Evolutionary conservation across 108 stramenopile species (phyloP), one percentile per base, ranked within the genome.

Genomic region (Skeletonema marinoi): DNA sequence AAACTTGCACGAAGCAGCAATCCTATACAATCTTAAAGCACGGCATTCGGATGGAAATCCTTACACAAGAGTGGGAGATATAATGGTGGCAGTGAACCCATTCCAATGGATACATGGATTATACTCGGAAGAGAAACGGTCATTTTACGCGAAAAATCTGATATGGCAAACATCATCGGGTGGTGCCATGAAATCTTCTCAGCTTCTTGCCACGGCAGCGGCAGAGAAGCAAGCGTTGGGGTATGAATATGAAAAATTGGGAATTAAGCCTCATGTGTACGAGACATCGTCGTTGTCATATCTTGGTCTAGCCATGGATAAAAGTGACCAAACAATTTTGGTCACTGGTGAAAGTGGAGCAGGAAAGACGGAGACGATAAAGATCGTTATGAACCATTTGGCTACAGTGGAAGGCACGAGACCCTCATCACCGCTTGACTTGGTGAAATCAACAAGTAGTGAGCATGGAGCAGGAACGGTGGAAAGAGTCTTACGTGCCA

Each of bases 1-100:
- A 17, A 84, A 95, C 74, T 80, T 98, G 79, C 98, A 98, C 82
- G 98, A 98, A 85, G 96, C 98, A n/a, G 93, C 96, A 10, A 97
- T 98, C 85, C 83, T 98, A 13, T 94, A 96, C 82, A 96, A 93
- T 77, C 75, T 94, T 66, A 94, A 92, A 68, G 83, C 85, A 25
- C 85, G 95, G 19, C 92, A 96, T 78, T 63, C 46, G 31, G 58
- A 58, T 16, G 84, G 82, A 19, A 68, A 84, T 58, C 95, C 95
- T 6, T 98, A 98, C 80, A 97, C 97, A 9, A 84, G 94, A 17
- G 95, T 95, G 6, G 95, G 96, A 3, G 94, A 95, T 42, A 96
- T 98, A 77, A 76, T 97, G 21, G 87, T 98, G 39, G 97, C 97
- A 8, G 82, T 98, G 77, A 98, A 98, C 84, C 96, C 97, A 5